A percentile compares a stretch with the other conserved stretches of the same genome.
Evolutionary conservation across 2,329 filamentous ascomycete genomes (phyloP).

Genomic region (Curvularia spicifera): DNA sequence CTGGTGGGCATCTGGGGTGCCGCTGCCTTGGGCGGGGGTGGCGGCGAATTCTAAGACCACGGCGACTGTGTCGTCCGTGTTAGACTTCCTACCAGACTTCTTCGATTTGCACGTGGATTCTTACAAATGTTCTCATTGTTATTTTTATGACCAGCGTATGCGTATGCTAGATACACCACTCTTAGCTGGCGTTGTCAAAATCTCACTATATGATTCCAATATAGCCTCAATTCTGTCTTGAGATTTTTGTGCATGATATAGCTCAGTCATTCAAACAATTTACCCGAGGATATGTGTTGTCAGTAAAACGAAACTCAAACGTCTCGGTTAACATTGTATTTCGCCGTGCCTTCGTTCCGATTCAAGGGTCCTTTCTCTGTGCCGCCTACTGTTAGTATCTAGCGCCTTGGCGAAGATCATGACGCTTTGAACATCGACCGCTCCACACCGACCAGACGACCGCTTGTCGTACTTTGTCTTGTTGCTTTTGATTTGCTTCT

Average conservation of each 20-base stretch:
- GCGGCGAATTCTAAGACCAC: constrained; percentile 44
- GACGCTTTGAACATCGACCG: not conserved
- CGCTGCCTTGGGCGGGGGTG: constrained; percentile 59
- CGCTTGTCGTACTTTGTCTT: not conserved
- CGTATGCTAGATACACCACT: constrained; percentile 12
- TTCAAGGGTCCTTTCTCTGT: not conserved
- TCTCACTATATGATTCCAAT: not conserved
- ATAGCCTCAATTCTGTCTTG: not conserved
- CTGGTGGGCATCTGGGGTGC: constrained; percentile 76
- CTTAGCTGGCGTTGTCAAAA: constrained; percentile 4
- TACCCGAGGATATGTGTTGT: not conserved
- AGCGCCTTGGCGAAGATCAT: not conserved
- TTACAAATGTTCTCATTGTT: not conserved
- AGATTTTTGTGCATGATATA: not conserved
- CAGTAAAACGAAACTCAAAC: not conserved
- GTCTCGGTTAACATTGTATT: not conserved
- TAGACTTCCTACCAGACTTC: not conserved
- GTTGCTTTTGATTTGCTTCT: not conserved
- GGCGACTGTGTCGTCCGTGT: not conserved
- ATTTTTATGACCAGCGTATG: not conserved
- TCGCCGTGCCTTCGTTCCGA: not conserved
- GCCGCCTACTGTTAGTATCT: not conserved
- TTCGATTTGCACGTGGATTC: not conserved
- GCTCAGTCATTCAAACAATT: no score
- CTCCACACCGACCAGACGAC: not conserved